Evolutionary conservation across 192 early-diverging fungal genomes (phyloP).

Genomic region (Backusella macrospora): DNA sequence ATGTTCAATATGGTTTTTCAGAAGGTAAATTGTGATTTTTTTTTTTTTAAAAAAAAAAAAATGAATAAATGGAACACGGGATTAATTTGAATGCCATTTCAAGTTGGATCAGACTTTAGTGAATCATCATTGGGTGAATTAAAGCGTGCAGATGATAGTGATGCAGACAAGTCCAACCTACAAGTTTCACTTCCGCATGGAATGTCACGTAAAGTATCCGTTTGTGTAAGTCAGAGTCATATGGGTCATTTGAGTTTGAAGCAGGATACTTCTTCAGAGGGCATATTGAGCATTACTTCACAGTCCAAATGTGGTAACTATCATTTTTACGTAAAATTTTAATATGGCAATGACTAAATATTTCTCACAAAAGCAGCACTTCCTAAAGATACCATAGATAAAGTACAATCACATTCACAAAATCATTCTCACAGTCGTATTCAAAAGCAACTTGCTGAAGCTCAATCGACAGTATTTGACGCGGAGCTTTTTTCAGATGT

Average conservation of each 20-base stretch:
- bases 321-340: too few relatives aligned
- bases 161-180: background rate
- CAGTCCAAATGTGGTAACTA: conserved; percentile 10
- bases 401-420: background rate
- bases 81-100: background rate
- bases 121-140: conserved; percentile 40
- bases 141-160: conserved; percentile 19
- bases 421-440: background rate
- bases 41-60: too few relatives aligned
- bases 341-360: background rate
- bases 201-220: conserved; percentile 16
- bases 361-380: background rate
- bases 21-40: conserved; percentile 42
- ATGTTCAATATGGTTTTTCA: conserved; percentile 40
- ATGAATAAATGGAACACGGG: background rate
- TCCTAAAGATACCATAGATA: background rate
- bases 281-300: conserved; percentile 13
- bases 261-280: conserved; percentile 12
- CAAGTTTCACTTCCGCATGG: conserved; percentile 35
- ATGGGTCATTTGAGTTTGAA: conserved; percentile 11
- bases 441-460: conserved; percentile 45
- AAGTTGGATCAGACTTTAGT: conserved; percentile 42
- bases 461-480: conserved; percentile 51
- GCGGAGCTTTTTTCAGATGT: conserved; percentile 50
- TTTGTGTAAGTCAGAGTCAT: conserved; percentile 17